Conservation (phyloP, 495 filamentous ascomycete species). For the Aspergillus heteromorphus region DNA sequence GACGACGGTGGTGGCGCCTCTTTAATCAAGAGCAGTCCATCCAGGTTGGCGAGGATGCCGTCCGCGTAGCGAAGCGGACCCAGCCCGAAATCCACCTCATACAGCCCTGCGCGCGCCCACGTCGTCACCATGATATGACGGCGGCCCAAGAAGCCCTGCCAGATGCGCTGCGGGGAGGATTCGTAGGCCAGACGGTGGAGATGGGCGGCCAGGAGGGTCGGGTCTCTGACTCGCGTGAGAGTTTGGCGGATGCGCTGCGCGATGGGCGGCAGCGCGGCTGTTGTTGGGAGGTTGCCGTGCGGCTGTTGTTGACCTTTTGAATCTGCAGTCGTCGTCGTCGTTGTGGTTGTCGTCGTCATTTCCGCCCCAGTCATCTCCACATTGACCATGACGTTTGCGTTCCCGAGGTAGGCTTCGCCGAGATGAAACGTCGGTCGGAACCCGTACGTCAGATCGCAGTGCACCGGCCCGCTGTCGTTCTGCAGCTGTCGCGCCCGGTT, state of each 20-base stretch:
- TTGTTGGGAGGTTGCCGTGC: neutral
- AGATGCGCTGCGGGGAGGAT: slow-evolving; percentile 27
- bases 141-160: slow-evolving; percentile 29
- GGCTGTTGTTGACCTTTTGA: too few relatives aligned
- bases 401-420: slow-evolving; percentile 20
- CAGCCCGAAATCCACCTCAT: slow-evolving; percentile 26
- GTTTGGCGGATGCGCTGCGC: slow-evolving; percentile 21
- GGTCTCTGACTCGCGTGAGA: slow-evolving; percentile 13
- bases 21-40: slow-evolving; percentile 24
- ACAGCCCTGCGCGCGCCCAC: slow-evolving; percentile 23
- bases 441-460: slow-evolving; percentile 23
- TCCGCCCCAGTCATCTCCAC: slow-evolving; percentile 17
- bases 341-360: neutral
- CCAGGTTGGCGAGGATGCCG: slow-evolving; percentile 19
- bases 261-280: neutral
- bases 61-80: slow-evolving; percentile 21
- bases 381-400: slow-evolving; percentile 21
- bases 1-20: too few relatives aligned
- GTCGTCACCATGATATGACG: slow-evolving; percentile 27
- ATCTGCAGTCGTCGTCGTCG: too few relatives aligned
- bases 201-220: slow-evolving; percentile 17
- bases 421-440: slow-evolving; percentile 15
- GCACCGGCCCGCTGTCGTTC: slow-evolving; percentile 11
- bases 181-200: slow-evolving; percentile 27
- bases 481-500: slow-evolving; percentile 20